Conservation (phyloP, 352 stramenopile species). For the Pythium plurisporium region DNA sequence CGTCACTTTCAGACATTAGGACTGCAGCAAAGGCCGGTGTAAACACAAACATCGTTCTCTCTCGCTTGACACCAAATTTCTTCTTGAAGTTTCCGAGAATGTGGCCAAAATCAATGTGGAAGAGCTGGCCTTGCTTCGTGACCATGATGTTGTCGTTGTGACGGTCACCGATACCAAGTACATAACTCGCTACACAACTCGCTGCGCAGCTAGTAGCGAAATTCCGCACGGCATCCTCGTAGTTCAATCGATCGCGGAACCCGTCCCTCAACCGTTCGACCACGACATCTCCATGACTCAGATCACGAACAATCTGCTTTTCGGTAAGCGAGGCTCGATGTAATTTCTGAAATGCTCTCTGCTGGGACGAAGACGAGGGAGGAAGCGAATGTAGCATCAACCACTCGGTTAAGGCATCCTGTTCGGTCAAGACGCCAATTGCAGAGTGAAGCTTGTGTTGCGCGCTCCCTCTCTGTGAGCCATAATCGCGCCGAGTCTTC, state of each 20-base stretch:
- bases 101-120: slow-evolving; percentile 47
- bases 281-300: neutral
- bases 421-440: slow-evolving; percentile 23
- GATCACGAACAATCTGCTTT: neutral
- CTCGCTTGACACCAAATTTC: slow-evolving; percentile 26
- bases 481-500: slow-evolving; percentile 12
- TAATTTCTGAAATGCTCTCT: slow-evolving; percentile 17
- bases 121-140: slow-evolving; percentile 21
- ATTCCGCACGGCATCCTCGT: slow-evolving; percentile 18
- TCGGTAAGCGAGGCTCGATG: slow-evolving; percentile 12
- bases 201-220: slow-evolving; percentile 32
- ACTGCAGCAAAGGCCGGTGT: slow-evolving; percentile 26
- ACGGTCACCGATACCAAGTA: slow-evolving; percentile 53
- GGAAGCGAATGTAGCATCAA: slow-evolving; percentile 18
- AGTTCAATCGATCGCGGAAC: slow-evolving; percentile 1
- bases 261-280: slow-evolving; percentile 6
- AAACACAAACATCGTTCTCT: slow-evolving; percentile 29
- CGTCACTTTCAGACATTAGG: slow-evolving; percentile 20
- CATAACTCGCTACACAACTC: slow-evolving; percentile 39
- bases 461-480: slow-evolving; percentile 18
- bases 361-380: neutral
- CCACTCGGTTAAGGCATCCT: slow-evolving; percentile 24
- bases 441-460: slow-evolving; percentile 29
- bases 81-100: slow-evolving; percentile 39
- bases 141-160: slow-evolving; percentile 68